Conservation (phyloP, 805 yeast genomes). For the Suhomyces sp. region DNA sequence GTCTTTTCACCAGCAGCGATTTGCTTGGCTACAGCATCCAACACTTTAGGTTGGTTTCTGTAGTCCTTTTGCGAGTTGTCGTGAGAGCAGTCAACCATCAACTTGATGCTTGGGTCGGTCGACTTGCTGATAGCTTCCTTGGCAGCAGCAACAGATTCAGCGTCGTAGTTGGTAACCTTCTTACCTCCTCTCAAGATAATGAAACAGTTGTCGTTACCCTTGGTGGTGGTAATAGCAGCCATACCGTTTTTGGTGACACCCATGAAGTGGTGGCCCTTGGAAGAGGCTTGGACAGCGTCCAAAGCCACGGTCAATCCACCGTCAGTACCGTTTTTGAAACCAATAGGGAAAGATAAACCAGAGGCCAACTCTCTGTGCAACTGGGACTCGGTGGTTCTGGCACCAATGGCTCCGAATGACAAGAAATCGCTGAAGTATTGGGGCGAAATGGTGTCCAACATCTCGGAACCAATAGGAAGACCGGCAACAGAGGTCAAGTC, state of each 20-base stretch:
- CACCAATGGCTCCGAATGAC: constrained; percentile 97
- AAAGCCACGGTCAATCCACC: constrained; percentile 90
- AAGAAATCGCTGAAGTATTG: constrained; percentile 89
- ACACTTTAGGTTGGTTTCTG: constrained; percentile 94
- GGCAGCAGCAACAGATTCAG: constrained; percentile 69
- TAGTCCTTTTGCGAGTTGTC: constrained; percentile 94
- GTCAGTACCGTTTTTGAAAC: constrained; percentile 98
- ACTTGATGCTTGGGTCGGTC: constrained; percentile 47
- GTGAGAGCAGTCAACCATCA: constrained; percentile 98
- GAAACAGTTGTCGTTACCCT: constrained; percentile 93
- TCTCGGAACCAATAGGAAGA: constrained; percentile 93
- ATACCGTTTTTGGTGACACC: constrained; percentile 97
- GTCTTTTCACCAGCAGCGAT: constrained; percentile 73
- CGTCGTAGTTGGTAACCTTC: constrained; percentile 89
- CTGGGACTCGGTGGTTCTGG: constrained; percentile 98
- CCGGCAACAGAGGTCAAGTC: constrained; percentile 70
- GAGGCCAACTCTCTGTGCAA: constrained; percentile 96
- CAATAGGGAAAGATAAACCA: constrained; percentile 97
- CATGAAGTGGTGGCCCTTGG: constrained; percentile 91
- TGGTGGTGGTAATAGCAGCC: constrained; percentile 94
- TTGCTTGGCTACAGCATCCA: constrained; percentile 76
- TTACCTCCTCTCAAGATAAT: constrained; percentile 96
- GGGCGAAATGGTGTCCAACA: constrained; percentile 97
- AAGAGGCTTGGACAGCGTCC: constrained; percentile 91
- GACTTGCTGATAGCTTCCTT: constrained; percentile 55